phyloP scores from a whole-genome alignment of 1,139 yeast species.

The Kluyveromyces sp. region DNA sequence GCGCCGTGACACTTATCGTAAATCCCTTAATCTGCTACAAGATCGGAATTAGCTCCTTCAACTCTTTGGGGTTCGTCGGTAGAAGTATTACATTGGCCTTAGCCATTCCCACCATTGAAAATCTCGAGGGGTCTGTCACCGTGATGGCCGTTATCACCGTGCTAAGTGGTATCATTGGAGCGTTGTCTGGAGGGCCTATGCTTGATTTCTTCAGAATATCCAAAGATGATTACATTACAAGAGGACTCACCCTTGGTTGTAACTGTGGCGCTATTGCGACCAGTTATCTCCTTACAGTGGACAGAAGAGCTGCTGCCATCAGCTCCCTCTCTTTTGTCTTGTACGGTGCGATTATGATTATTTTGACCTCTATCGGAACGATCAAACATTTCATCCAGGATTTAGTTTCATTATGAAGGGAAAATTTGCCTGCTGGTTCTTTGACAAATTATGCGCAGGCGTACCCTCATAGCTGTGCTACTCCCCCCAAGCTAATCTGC shows the following conservation, averaged over 20 bases:
- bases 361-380: conserved; percentile 44
- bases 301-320: conserved; percentile 78
- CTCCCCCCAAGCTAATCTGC: too few species aligned
- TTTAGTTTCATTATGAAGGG: conserved; percentile 2
- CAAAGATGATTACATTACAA: conserved; percentile 60
- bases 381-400: conserved; percentile 16
- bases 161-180: conserved; percentile 71
- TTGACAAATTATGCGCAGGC: too few species aligned
- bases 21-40: conserved; percentile 64
- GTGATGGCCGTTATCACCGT: conserved; percentile 77
- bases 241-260: conserved; percentile 71
- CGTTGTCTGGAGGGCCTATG: conserved; percentile 54
- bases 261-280: conserved; percentile 81
- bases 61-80: conserved; percentile 71
- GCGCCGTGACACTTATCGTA: conserved; percentile 53
- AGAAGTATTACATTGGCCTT: conserved; percentile 76
- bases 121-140: conserved; percentile 58
- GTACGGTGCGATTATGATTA: conserved; percentile 67
- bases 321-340: conserved; percentile 63
- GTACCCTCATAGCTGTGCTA: too few species aligned
- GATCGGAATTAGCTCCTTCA: conserved; percentile 51
- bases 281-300: conserved; percentile 59
- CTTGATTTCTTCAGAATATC: conserved; percentile 43
- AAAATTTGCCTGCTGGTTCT: too few species aligned
- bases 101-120: conserved; percentile 63